phyloP scores from a whole-genome alignment of 2,329 filamentous ascomycete genomes.

The Neofusicoccum kwambonambiense region DNA sequence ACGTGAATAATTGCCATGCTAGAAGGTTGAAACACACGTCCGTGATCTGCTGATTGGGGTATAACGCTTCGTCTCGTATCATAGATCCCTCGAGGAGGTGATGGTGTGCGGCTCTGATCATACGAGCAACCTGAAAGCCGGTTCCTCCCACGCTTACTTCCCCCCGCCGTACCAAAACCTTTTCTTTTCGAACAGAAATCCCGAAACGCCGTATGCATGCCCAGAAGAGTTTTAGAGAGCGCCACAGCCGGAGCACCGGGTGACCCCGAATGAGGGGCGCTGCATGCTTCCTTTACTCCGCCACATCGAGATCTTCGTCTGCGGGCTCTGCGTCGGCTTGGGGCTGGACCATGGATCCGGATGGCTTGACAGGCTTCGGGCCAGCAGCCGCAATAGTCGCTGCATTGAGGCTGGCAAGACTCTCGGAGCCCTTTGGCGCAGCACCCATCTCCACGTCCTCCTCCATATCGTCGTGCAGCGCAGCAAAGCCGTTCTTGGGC shows the following conservation, averaged over 20 bases:
- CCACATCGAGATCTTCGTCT: slow-evolving; percentile 5
- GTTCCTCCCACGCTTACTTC: not conserved
- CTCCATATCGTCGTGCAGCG: slow-evolving; percentile 3
- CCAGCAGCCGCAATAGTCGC: slow-evolving; percentile 8
- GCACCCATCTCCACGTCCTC: slow-evolving; percentile 21
- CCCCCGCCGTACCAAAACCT: not conserved
- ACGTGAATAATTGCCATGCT: not conserved
- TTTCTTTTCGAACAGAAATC: not conserved
- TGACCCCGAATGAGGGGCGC: not conserved
- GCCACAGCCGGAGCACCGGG: not conserved
- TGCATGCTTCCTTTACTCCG: slow-evolving; percentile 1
- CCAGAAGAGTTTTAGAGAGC: not conserved
- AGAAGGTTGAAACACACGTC: not conserved
- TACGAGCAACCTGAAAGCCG: not conserved
- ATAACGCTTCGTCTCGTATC: slow-evolving; percentile 6
- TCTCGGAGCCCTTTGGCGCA: slow-evolving; percentile 8
- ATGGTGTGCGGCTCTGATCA: not conserved
- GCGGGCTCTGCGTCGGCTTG: not conserved
- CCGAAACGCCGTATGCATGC: slow-evolving; percentile 5
- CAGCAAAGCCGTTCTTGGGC: not conserved
- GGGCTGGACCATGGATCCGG: not conserved
- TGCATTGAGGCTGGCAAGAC: slow-evolving; percentile 11
- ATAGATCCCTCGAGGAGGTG: not conserved
- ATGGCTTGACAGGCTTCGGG: not conserved
- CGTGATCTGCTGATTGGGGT: slow-evolving; percentile 1